A percentile compares a stretch with the other conserved stretches of the same genome.
These are phyloP conservation scores for Eucalyptus curtisii DNA, from an alignment of 345 rosid species.

Conservation along the genomic window DNA sequence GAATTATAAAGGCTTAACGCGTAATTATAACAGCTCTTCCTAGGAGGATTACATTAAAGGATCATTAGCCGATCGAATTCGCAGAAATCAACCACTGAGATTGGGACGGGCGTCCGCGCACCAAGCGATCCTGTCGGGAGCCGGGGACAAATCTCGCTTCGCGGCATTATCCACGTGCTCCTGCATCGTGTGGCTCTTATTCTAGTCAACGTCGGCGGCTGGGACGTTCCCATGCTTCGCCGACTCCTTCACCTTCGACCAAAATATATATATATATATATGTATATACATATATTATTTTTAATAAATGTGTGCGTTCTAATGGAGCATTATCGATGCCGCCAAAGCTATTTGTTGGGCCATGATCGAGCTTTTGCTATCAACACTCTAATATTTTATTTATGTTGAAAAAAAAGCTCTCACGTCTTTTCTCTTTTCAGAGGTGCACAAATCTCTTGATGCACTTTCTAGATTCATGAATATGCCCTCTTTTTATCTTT, in stretches of 20 bases:
- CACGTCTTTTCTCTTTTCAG: not conserved
- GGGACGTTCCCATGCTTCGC: not conserved
- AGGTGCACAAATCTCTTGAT: not conserved
- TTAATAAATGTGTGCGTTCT: not conserved
- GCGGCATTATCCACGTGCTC: slow-evolving; percentile 9
- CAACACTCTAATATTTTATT: not conserved
- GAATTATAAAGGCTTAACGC: not conserved
- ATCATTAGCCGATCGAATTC: not conserved
- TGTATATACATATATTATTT: fast-evolving
- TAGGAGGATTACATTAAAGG: not conserved
- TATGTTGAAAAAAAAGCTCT: not conserved
- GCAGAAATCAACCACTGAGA: not conserved
- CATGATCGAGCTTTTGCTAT: not conserved
- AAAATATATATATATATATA: too few relatives aligned
- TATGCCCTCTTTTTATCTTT: not conserved
- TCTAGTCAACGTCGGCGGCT: slow-evolving; percentile 16
- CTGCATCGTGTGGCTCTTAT: not conserved
- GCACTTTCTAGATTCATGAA: not conserved
- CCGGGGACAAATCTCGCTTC: not conserved
- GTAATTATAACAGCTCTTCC: not conserved
- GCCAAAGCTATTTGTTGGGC: not conserved
- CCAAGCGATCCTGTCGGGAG: not conserved
- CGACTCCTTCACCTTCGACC: not conserved
- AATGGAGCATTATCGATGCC: not conserved
- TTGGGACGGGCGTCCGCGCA: not conserved